Percentiles rank a stretch among this genome's conserved stretches.
Evolutionary conservation across 352 stramenopile species (phyloP).

Genomic region (Phytophthora capsici): DNA sequence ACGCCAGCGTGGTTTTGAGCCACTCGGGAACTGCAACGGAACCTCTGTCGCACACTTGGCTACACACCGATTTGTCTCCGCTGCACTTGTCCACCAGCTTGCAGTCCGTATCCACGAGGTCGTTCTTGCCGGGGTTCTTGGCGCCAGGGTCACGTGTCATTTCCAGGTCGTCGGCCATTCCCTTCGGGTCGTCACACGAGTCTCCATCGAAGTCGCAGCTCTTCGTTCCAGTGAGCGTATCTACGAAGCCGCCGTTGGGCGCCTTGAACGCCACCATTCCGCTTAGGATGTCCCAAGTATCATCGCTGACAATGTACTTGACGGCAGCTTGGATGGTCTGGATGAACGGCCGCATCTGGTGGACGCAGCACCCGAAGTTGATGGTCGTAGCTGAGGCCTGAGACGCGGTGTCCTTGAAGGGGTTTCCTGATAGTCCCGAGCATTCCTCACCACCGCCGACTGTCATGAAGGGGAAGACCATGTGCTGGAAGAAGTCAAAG

Average conservation of each 20-base stretch:
- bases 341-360: constrained; percentile 55
- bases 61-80: constrained; percentile 50
- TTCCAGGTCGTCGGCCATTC: constrained; percentile 35
- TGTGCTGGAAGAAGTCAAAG: constrained; percentile 56
- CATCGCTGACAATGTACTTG: constrained; percentile 41
- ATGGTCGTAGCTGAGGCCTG: constrained; percentile 39
- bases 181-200: constrained; percentile 46
- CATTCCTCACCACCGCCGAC: constrained; percentile 42
- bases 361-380: constrained; percentile 57
- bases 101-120: constrained; percentile 45
- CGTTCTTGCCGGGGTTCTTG: constrained; percentile 54
- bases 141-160: constrained; percentile 33
- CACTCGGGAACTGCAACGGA: constrained; percentile 44
- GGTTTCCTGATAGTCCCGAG: constrained; percentile 41
- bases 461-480: constrained; percentile 60
- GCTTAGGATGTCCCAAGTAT: constrained; percentile 46
- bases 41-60: constrained; percentile 51
- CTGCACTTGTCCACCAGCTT: constrained; percentile 51
- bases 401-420: constrained; percentile 47
- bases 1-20: constrained; percentile 49
- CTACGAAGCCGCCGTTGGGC: constrained; percentile 39
- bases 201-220: constrained; percentile 44
- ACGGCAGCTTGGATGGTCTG: constrained; percentile 46
- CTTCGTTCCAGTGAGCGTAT: constrained; percentile 42
- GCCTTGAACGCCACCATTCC: constrained; percentile 52